Evolutionary conservation across 2,329 filamentous ascomycete species (phyloP).

Genomic region (Botrytis hyacinthi): DNA sequence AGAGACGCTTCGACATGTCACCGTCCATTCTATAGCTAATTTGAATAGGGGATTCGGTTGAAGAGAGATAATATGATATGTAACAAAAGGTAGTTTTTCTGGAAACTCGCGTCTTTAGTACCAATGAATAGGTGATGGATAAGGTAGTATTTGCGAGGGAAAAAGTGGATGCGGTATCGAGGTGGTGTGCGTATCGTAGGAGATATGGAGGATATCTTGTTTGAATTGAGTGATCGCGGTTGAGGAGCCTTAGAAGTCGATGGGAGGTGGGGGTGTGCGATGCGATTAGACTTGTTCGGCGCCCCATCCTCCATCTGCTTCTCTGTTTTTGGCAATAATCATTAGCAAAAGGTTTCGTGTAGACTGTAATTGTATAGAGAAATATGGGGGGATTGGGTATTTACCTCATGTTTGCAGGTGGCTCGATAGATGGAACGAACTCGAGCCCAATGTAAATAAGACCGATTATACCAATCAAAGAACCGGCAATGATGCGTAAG

Average conservation of each 20-base stretch:
- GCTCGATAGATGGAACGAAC: conserved; percentile 74
- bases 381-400: background rate
- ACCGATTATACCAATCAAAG: conserved; percentile 74
- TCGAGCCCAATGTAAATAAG: conserved; percentile 72
- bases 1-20: background rate
- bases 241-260: background rate
- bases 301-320: conserved; percentile 39
- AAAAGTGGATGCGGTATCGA: background rate
- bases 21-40: background rate
- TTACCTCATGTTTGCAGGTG: conserved; percentile 54
- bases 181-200: background rate
- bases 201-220: background rate
- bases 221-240: background rate
- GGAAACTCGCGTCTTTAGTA: background rate
- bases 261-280: background rate
- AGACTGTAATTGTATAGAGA: no score
- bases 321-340: conserved; percentile 42
- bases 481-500: conserved; percentile 72
- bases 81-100: conserved; percentile 13
- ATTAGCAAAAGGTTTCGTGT: background rate
- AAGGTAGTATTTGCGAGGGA: background rate
- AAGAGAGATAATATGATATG: conserved; percentile 5
- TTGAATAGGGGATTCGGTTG: background rate
- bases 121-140: background rate
- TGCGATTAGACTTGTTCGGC: conserved; percentile 37